Percentiles rank a stretch among this genome's conserved stretches.
These are phyloP conservation scores for Cladosporium sp. DNA, from an alignment of 2,329 filamentous ascomycete species.

Conservation along the genomic window DNA sequence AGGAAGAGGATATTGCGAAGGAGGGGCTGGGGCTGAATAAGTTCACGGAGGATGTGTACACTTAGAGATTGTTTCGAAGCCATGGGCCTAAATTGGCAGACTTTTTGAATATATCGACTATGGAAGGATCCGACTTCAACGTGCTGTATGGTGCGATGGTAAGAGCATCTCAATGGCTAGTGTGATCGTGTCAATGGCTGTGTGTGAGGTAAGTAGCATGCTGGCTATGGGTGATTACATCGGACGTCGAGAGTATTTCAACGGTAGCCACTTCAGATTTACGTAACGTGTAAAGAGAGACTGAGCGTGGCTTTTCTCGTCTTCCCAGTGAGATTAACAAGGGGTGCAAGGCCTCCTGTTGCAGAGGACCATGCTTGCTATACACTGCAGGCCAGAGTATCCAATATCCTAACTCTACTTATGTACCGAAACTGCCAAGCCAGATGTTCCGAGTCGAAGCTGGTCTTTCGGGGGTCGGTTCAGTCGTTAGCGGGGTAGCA, in stretches of 20 bases:
- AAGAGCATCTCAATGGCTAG: not conserved
- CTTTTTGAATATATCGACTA: not conserved
- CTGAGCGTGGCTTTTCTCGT: no score
- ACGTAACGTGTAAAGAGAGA: no score
- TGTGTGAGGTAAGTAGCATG: not conserved
- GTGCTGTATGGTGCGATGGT: not conserved
- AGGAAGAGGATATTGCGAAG: conserved; percentile 83
- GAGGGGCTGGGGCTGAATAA: conserved; percentile 65
- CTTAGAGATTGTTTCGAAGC: conserved; percentile 32
- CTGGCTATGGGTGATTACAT: not conserved
- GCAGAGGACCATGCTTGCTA: not conserved
- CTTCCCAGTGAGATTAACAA: not conserved
- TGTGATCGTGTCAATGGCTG: not conserved
- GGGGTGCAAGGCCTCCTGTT: no score
- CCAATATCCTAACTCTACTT: not conserved
- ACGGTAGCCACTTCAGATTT: not conserved
- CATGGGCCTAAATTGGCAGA: not conserved
- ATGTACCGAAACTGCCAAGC: not conserved
- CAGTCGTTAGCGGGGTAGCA: not conserved
- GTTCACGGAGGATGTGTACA: conserved; percentile 53
- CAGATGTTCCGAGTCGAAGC: not conserved
- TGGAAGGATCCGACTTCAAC: not conserved
- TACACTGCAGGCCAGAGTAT: not conserved
- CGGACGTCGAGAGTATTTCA: not conserved
- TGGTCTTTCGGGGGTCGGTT: not conserved